Base-by-base conservation (phyloP, 2,329 filamentous ascomycete species). In the Fonsecaea multimorphosa region DNA sequence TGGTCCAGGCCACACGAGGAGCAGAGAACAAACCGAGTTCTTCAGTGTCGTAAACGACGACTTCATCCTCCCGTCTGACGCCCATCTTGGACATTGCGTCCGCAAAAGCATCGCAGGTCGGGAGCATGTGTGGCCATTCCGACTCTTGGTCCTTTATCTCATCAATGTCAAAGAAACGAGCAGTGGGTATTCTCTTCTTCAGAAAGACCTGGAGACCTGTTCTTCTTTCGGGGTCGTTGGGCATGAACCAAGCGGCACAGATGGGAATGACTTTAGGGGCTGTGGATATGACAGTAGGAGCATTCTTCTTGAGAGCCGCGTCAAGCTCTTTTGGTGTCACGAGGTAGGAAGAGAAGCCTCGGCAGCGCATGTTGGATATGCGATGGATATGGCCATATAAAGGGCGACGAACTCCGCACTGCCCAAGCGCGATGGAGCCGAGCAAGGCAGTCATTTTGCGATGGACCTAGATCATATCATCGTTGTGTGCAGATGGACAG, bases 141-240 rank as follows among this genome's bases (percentile, higher is more conserved):
- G 91, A 96, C 72, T 88, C 87, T 70, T 89, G 88, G 79, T 99
- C 93, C 74, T 95, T 92, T 76, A 97, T 86, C 73, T 88, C 92
- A 79, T 99, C 95, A 61, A 99, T 85, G 78, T 99, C 93, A 78
- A 99, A 99, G 86, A 98, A 99, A 34, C 93, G 91, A 1, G 95
- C 90, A 74, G 89, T 89, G 24, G 93, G 94, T 69, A 99, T 95
- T 73, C 92, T 91, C 75, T 89, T 87, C 76, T 92, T 86, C 71
- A 88, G 86, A 82, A 94, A 99, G 51, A 89, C 87, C 70, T 95
- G 85, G 72, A 91, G 87, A 61, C 95, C 95, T 57, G 87, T 91
- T 68, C 93, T 89, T 61, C 87, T 87, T 72, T 85, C 75, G 1
- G 85, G 83, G 70, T 97, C 94, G 78, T 97, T 98, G 69, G 95